Percentiles rank a stretch among this genome's conserved stretches.
Conservation (phyloP, 768 basidiomycete genomes). For the Lactarius tabidus region DNA sequence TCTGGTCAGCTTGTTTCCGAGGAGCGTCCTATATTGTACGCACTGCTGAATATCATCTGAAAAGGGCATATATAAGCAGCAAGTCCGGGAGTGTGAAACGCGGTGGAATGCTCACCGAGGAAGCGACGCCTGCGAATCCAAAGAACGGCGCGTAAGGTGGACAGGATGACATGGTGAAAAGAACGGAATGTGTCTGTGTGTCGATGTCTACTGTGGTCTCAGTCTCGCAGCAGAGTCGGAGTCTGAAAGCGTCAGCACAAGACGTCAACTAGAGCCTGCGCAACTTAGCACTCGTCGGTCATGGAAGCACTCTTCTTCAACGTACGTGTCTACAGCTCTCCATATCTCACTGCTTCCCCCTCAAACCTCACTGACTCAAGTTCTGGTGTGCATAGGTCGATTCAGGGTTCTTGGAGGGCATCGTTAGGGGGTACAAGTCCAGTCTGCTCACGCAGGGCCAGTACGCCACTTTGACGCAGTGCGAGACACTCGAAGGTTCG, state of each 20-base stretch:
- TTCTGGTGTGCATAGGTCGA: constrained; percentile 47
- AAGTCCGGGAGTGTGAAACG: background rate
- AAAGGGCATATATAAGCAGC: background rate
- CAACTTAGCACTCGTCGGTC: background rate
- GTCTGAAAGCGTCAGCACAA: constrained; percentile 16
- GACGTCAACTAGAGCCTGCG: background rate
- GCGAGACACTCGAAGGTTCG: constrained; percentile 93
- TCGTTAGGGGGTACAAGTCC: constrained; percentile 89
- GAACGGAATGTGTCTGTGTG: constrained; percentile 3
- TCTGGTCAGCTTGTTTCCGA: background rate
- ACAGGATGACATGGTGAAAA: constrained; percentile 43
- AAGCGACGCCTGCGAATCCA: constrained; percentile 95
- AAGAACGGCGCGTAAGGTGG: constrained; percentile 98
- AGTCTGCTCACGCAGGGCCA: constrained; percentile 86
- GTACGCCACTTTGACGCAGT: constrained; percentile 92
- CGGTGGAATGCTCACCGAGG: constrained; percentile 56
- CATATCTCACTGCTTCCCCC: constrained; percentile 1
- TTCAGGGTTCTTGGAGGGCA: constrained; percentile 73
- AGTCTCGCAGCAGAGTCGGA: constrained; percentile 12
- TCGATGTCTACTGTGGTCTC: background rate
- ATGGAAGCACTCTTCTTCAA: constrained; percentile 94
- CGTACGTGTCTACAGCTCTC: constrained; percentile 40
- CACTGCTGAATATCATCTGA: constrained; percentile 97
- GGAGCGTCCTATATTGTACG: constrained; percentile 34
- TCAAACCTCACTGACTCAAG: constrained; percentile 31